Base-by-base conservation (phyloP, 495 filamentous ascomycete genomes). In the Symbiotaphrina buchneri region DNA sequence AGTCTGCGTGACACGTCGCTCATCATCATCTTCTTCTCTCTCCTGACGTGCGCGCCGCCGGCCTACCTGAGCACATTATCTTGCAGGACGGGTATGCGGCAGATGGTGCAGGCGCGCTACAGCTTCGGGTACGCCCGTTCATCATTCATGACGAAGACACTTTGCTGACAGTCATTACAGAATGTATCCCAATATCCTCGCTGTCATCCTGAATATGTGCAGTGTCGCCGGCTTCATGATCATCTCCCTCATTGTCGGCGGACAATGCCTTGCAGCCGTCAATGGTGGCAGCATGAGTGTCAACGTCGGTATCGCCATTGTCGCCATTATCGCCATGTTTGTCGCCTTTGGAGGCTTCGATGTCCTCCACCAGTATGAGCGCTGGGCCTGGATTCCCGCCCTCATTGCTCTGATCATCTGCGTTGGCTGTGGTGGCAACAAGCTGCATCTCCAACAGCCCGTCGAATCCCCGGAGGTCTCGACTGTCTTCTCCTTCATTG, bases 301-400 rank as follows among this genome's bases (percentile, higher is more conserved):
- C 21, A 53, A 53, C 16, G 50, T 55, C 19, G 57, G 62, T 18
- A 63, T 64, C 38, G 43, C 62, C 34, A 61, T 67, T 34, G 45
- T 60, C 31, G 53, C 53, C 3, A 40, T 67, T 20, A 38, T 73
- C 23, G 48, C 56, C 27, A 53, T 72, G 21, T 32, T 65, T 25
- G 56, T 74, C 36, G 63, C 61, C 7, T 65, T 71, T 40, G 60
- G 67, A 41, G 70, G 70, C 16, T 59, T 65, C 32, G 51, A 52
- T 3, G 52, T 61, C 1, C 55, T 75, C 19, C 57, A 74, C 40
- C 38, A 56, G 7, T 73, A 66, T 36, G 68, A 72, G 49, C 58
- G 63, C 26, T 74, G 56, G 32, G 63, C 68, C 10, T 74, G 68
- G 68, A 59, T 66, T 18, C 59, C 63, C 10, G 58, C 55, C 14